phyloP scores from a whole-genome alignment of 176 grass and related monocot species.

The Oropetium thomaeum region DNA sequence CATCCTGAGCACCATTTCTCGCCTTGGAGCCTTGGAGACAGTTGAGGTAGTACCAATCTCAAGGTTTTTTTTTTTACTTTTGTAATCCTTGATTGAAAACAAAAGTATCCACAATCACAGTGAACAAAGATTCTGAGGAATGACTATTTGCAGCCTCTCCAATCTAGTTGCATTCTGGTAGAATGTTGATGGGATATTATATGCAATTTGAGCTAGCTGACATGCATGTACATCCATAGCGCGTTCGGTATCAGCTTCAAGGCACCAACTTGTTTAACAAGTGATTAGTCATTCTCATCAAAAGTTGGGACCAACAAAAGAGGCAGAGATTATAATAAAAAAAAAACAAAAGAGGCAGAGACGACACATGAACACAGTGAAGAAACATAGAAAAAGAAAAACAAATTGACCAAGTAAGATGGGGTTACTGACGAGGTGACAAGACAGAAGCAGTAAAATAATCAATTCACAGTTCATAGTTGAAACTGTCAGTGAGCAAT shows the following conservation, averaged over 20 bases:
- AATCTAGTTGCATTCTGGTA: background rate
- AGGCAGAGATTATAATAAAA: too few species aligned
- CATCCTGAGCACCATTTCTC: too few species aligned
- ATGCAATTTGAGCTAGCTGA: background rate
- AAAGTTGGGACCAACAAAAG: background rate
- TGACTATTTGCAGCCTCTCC: background rate
- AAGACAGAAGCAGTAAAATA: background rate
- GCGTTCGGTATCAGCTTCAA: conserved; percentile 2
- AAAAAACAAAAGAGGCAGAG: background rate
- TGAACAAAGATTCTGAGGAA: background rate
- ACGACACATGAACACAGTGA: background rate
- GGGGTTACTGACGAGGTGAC: background rate
- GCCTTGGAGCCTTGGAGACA: too few species aligned
- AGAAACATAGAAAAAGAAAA: background rate
- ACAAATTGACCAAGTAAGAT: conserved; percentile 24
- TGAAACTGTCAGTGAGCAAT: background rate
- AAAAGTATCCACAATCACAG: background rate
- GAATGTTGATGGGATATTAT: background rate
- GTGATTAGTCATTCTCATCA: background rate
- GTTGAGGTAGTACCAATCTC: too few species aligned
- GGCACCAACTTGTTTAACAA: background rate
- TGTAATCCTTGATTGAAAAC: too few species aligned
- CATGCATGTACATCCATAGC: background rate
- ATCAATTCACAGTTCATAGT: background rate
- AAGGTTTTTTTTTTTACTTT: too few species aligned